phyloP scores from a whole-genome alignment of 805 yeast species.

The Deakozyma indianensis region DNA sequence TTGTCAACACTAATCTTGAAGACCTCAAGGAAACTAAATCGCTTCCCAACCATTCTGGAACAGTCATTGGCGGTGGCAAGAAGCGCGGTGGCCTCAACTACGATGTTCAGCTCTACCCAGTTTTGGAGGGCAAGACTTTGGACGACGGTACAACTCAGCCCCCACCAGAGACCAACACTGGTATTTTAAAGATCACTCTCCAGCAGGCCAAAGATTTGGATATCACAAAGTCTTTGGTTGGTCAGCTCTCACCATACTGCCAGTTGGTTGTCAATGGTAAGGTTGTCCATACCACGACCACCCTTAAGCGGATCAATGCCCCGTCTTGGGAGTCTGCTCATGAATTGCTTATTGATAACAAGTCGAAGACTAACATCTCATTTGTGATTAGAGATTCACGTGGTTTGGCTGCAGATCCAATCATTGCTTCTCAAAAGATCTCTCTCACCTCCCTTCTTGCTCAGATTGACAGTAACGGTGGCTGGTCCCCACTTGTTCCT shows the following conservation, averaged over 20 bases:
- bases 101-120: conserved; percentile 65
- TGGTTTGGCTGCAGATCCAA: conserved; percentile 42
- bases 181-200: conserved; percentile 62
- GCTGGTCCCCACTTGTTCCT: conserved; percentile 58
- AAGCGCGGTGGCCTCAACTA: conserved; percentile 62
- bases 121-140: conserved; percentile 33
- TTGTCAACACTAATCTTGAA: conserved; percentile 59
- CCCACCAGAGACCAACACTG: conserved; percentile 88
- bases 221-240: conserved; percentile 25
- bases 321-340: conserved; percentile 52
- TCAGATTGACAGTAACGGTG: conserved; percentile 60
- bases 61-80: conserved; percentile 68
- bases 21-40: conserved; percentile 34
- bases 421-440: conserved; percentile 40
- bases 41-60: conserved; percentile 33
- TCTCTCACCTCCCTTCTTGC: conserved; percentile 49
- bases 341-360: conserved; percentile 60
- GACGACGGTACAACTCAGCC: conserved; percentile 77
- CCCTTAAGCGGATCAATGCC: conserved; percentile 42
- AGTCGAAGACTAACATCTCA: conserved; percentile 54
- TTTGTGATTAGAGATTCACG: conserved; percentile 51
- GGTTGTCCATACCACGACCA: conserved; percentile 40
- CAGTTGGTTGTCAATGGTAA: conserved; percentile 59
- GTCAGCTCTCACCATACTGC: conserved; percentile 48
- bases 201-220: conserved; percentile 45